Evolutionary conservation across 352 stramenopile genomes (phyloP), one percentile per base, ranked within the genome.

Genomic region (Phytophthora macrochlamydospora): DNA sequence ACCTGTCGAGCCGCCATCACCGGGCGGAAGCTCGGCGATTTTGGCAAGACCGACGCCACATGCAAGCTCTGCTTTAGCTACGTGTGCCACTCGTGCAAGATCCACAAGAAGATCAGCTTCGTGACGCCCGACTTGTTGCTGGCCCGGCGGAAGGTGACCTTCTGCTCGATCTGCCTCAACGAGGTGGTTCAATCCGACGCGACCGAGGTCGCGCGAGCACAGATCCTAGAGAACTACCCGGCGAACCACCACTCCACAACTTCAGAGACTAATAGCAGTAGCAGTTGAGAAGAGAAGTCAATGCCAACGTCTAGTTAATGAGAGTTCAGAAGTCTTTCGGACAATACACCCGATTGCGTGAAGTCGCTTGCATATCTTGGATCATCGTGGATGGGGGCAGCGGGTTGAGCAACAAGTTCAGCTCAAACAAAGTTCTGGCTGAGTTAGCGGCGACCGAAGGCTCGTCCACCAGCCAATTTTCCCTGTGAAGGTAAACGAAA

Each of bases 61-160:
- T 80, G 72, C 59, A 75, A 75, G 46, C 33, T 80, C 14, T 80
- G 69, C 37, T 73, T 71, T 35, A 28, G 57, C 8, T 65, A 56
- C 50, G 62, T 81, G 33, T 81, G 73, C 51, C 57, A 71, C 46
- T 45, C 32, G 24, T 81, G 73, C 62, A 73, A 76, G 48, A 65
- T 75, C 31, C 50, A 65, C n/a, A 71, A 78, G 53, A 76, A 76
- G 37, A 55, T 81, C 45, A 78, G 62, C 62, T 78, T 78, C 49
- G 61, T 78, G 4, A 65, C 73, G 45, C 56, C 70, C 0, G 69
- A 78, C 38, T 51, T 56, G 51, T 40, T 62, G 35, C 54, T 78
- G 4, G 12, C 33, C 2, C 66, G 62, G 45, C 43, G 66, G 48
- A 78, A 78, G 32, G 52, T 81, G 46, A 72, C 66, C 2, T 76